phyloP scores from a whole-genome alignment of 352 stramenopile species.

The Phytopythium montanum region DNA sequence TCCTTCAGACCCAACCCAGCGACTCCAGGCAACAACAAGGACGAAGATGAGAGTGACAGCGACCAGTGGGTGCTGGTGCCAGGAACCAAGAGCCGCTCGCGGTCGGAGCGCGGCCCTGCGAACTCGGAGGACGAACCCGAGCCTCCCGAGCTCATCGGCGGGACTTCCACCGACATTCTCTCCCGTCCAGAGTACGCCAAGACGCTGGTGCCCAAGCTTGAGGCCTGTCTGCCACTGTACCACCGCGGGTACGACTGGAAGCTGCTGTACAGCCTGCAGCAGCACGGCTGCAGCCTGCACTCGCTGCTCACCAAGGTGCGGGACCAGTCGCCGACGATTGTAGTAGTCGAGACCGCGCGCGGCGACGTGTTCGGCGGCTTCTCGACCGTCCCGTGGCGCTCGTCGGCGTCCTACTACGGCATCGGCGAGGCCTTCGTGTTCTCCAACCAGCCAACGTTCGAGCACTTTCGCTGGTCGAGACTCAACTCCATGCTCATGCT shows the following conservation, averaged over 20 bases:
- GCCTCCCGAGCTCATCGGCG: conserved; percentile 47
- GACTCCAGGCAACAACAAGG: conserved; percentile 10
- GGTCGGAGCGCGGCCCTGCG: conserved; percentile 24
- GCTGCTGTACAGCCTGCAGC: conserved; percentile 50
- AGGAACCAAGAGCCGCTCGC: conserved; percentile 24
- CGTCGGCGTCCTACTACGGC: conserved; percentile 61
- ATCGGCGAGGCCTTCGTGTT: conserved; percentile 75
- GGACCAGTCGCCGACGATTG: conserved; percentile 35
- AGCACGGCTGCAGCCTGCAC: conserved; percentile 68
- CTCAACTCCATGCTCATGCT: conserved; percentile 70
- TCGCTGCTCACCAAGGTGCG: conserved; percentile 44
- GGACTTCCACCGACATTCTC: conserved; percentile 38
- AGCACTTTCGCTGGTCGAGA: conserved; percentile 58
- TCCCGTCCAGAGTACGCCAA: conserved; percentile 28
- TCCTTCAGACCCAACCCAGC: background rate
- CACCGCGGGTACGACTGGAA: conserved; percentile 66
- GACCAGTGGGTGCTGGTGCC: conserved; percentile 1
- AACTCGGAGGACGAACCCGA: conserved; percentile 28
- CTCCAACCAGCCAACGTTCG: conserved; percentile 50
- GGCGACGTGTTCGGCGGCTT: conserved; percentile 73
- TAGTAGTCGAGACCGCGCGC: conserved; percentile 60
- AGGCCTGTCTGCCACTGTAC: conserved; percentile 43
- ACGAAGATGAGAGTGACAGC: conserved; percentile 1
- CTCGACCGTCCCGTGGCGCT: conserved; percentile 36
- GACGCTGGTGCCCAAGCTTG: conserved; percentile 57